Conservation (phyloP, 2,329 filamentous ascomycete genomes). For the Tothia fuscella region DNA sequence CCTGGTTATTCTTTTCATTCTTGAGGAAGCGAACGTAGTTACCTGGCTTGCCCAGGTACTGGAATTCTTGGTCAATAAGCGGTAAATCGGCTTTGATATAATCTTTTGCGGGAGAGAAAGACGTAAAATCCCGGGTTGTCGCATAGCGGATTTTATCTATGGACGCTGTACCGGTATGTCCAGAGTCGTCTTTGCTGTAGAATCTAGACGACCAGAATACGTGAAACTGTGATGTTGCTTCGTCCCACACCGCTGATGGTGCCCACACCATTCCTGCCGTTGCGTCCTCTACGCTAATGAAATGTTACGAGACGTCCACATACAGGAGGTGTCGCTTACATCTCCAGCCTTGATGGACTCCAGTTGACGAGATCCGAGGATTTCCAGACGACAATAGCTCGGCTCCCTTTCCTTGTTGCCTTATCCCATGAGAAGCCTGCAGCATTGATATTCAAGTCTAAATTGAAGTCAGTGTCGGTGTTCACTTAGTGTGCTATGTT, state of each 20-base stretch:
- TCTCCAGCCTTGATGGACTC: not conserved
- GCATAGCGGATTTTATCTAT: constrained; percentile 3
- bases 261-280: constrained; percentile 8
- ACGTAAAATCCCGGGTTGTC: constrained; percentile 1
- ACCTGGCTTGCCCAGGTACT: constrained; percentile 6
- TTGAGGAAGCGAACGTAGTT: constrained; percentile 7
- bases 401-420: constrained; percentile 6
- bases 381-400: constrained; percentile 4
- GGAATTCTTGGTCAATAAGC: constrained; percentile 9
- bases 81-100: constrained; percentile 1
- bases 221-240: constrained; percentile 1
- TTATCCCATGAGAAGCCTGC: constrained; percentile 6
- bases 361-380: constrained; percentile 5
- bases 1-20: constrained; percentile 4
- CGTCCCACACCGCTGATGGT: constrained; percentile 7
- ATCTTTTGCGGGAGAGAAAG: constrained; percentile 4
- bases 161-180: not conserved
- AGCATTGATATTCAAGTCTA: constrained; percentile 8
- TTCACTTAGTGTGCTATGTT: not conserved
- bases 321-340: not conserved
- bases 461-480: not conserved
- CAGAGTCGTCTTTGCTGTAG: not conserved
- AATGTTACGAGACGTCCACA: not conserved
- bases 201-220: constrained; percentile 6
- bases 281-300: not conserved